Percentiles rank a stretch among this genome's conserved stretches.
These are phyloP conservation scores for Pseudozyma hubeiensis DNA, from an alignment of 1,284 basidiomycete genomes.

Conservation along the genomic window DNA sequence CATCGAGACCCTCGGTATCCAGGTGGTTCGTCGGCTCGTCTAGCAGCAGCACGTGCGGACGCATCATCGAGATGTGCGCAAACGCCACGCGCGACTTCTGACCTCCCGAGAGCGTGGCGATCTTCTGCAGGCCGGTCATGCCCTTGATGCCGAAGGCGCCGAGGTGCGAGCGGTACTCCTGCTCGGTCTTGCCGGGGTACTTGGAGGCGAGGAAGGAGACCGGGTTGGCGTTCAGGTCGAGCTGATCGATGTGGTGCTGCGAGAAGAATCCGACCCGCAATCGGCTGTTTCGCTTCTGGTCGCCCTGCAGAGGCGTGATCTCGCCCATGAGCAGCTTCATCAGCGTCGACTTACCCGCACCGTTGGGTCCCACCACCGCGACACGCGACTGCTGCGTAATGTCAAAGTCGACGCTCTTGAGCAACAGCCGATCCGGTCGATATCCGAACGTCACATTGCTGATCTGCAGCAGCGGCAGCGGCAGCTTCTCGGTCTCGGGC, in stretches of 20 bases:
- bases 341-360: constrained; percentile 79
- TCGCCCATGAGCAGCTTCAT: constrained; percentile 97
- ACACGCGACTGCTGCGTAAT: constrained; percentile 69
- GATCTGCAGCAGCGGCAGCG: constrained; percentile 93
- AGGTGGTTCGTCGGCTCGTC: constrained; percentile 99
- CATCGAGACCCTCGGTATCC: constrained; percentile 90
- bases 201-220: constrained; percentile 91
- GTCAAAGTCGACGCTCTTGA: constrained; percentile 88
- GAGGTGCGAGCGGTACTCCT: constrained; percentile 92
- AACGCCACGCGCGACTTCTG: constrained; percentile 98
- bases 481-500: constrained; percentile 78
- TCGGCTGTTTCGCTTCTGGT: constrained; percentile 89
- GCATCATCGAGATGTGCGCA: constrained; percentile 86
- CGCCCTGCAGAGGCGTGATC: constrained; percentile 81
- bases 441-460: constrained; percentile 94
- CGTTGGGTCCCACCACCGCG: constrained; percentile 65
- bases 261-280: constrained; percentile 73
- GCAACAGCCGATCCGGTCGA: constrained; percentile 80
- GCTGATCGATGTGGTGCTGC: constrained; percentile 96
- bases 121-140: constrained; percentile 88
- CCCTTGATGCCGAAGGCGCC: constrained; percentile 99
- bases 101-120: constrained; percentile 78
- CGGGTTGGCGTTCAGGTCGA: constrained; percentile 84
- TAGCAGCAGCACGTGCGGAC: constrained; percentile 94
- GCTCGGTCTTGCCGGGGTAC: constrained; percentile 94